Percentiles rank a stretch among this genome's conserved stretches.
phyloP scores from a whole-genome alignment of 345 rosid species.

The Rhodomyrtus tomentosa region DNA sequence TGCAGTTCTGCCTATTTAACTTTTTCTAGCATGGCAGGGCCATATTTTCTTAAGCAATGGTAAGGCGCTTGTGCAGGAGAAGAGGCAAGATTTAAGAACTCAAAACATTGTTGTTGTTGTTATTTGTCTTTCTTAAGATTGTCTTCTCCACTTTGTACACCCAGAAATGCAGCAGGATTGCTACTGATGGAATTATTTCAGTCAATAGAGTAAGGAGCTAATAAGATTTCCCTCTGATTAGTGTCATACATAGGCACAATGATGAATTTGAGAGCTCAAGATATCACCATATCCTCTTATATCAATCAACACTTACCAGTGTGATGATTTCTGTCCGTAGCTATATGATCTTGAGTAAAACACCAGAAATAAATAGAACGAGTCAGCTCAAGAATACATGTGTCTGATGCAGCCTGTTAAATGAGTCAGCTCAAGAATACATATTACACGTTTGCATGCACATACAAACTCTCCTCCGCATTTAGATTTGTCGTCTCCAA shows the following conservation, averaged over 20 bases:
- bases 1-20: not conserved
- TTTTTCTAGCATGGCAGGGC: not conserved
- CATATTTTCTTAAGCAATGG: not conserved
- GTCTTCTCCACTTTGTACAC: no score
- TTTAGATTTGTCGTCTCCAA: not conserved
- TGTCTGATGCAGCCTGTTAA: not conserved
- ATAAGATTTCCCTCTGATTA: no score
- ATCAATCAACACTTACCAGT: not conserved
- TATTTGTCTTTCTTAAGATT: no score
- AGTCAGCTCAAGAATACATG: not conserved
- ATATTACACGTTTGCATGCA: not conserved
- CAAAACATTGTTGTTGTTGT: not conserved
- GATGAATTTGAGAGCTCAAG: not conserved
- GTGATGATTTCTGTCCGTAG: not conserved
- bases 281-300: not conserved
- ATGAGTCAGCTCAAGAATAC: not conserved
- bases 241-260: not conserved
- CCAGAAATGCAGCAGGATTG: not conserved
- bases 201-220: not conserved
- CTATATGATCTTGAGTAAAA: not conserved
- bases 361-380: not conserved
- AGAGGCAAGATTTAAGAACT: not conserved
- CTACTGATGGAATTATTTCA: not conserved
- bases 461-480: not conserved
- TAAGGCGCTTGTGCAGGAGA: not conserved